Percentiles rank a stretch among this genome's conserved stretches.
These are phyloP conservation scores for Umbilicus rupestris DNA, from an alignment of 164 flowering plant genomes.

Conservation along the genomic window DNA sequence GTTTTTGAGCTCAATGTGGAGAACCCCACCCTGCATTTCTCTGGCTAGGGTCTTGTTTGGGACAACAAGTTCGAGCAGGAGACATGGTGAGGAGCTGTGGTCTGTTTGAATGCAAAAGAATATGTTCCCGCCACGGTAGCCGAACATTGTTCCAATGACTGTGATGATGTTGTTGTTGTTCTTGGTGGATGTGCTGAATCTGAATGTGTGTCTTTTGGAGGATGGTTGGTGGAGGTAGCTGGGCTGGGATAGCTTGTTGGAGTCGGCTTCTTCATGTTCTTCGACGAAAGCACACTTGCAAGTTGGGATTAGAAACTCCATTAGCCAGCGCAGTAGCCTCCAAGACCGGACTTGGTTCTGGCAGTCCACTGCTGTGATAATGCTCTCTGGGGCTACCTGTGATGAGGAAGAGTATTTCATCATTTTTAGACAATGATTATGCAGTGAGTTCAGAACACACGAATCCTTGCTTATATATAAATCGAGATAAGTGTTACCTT, in stretches of 20 bases:
- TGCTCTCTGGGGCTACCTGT: conserved; percentile 9
- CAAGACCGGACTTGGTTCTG: conserved; percentile 65
- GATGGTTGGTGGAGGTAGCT: too few relatives aligned
- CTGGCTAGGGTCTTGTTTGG: conserved; percentile 37
- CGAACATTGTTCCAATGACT: conserved; percentile 43
- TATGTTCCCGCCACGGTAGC: conserved; percentile 40
- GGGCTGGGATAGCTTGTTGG: too few relatives aligned
- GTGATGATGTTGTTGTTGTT: background rate
- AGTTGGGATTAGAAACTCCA: conserved; percentile 37
- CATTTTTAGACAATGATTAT: background rate
- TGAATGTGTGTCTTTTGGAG: background rate
- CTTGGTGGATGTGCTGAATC: too few relatives aligned
- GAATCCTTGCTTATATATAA: background rate
- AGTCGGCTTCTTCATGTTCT: conserved; percentile 13
- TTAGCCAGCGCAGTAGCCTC: conserved; percentile 50
- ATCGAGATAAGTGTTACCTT: background rate
- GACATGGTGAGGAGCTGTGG: conserved; percentile 27
- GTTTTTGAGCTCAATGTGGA: conserved; percentile 38
- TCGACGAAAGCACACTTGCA: conserved; percentile 29
- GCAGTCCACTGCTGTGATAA: conserved; percentile 45
- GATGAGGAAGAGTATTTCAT: conserved; percentile 3
- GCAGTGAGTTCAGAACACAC: background rate
- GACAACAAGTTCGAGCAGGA: conserved; percentile 47
- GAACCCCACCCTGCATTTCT: conserved; percentile 48
- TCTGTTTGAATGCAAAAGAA: conserved; percentile 42